phyloP scores from a whole-genome alignment of 495 filamentous ascomycete species.

The Aspergillus bridgeri region DNA sequence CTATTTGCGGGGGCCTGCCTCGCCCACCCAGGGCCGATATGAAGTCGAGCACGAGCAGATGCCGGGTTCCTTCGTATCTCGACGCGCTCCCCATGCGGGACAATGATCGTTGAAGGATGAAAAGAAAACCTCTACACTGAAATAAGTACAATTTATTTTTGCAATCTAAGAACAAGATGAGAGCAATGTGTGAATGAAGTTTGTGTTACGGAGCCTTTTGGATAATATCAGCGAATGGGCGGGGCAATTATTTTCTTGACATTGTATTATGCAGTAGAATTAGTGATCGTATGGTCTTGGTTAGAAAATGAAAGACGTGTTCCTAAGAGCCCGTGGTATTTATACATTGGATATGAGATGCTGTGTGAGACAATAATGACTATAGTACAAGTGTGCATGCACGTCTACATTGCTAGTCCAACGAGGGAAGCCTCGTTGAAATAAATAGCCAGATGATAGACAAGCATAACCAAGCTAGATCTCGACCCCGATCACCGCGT shows the following conservation, averaged over 20 bases:
- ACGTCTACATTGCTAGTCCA: no score
- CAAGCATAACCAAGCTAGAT: neutral
- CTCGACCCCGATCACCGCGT: neutral
- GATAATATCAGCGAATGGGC: neutral
- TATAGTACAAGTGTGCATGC: no score
- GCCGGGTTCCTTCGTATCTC: slow-evolving; percentile 7
- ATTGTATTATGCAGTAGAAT: neutral
- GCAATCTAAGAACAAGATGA: neutral
- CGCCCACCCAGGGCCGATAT: neutral
- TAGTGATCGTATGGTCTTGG: neutral
- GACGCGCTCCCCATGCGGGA: neutral
- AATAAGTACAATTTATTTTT: neutral
- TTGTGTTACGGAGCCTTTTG: neutral
- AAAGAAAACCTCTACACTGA: neutral
- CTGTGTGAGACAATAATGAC: no score
- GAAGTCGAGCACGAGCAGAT: slow-evolving; percentile 4
- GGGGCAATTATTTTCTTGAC: neutral
- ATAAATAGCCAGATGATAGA: neutral
- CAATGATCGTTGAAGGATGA: neutral
- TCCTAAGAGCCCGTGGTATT: no score
- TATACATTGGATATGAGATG: no score
- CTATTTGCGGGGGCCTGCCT: neutral
- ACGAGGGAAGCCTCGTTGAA: no score
- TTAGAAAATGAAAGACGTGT: neutral
- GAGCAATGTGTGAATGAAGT: neutral